These are phyloP conservation scores for Kwoniella sp. DNA, from an alignment of 768 basidiomycete genomes.

Conservation along the genomic window DNA sequence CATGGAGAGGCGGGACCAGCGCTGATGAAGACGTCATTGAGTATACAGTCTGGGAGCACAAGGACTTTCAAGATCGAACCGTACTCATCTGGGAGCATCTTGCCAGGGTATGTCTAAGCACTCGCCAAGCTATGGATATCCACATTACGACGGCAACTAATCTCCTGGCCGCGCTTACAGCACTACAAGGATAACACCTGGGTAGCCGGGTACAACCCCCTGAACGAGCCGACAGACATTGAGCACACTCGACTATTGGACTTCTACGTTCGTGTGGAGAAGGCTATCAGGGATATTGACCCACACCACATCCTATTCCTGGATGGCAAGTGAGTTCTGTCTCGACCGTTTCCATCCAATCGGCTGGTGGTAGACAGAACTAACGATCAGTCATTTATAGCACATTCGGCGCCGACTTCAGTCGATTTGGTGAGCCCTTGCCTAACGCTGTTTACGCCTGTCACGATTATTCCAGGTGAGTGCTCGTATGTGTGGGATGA, in stretches of 20 bases:
- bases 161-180: conserved; percentile 2
- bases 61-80: conserved; percentile 76
- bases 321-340: conserved; percentile 60
- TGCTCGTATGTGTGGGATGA: not conserved
- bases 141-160: not conserved
- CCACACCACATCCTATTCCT: conserved; percentile 72
- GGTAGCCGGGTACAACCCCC: conserved; percentile 81
- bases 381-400: not conserved
- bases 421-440: conserved; percentile 62
- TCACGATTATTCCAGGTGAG: conserved; percentile 66
- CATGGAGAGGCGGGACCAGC: too few species aligned
- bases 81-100: conserved; percentile 77
- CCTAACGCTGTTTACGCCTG: conserved; percentile 74
- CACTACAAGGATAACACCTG: conserved; percentile 75
- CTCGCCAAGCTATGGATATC: not conserved
- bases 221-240: conserved; percentile 79
- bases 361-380: too few species aligned
- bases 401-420: conserved; percentile 65
- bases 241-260: conserved; percentile 65
- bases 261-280: conserved; percentile 70
- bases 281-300: conserved; percentile 72
- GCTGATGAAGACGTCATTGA: not conserved
- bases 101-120: conserved; percentile 56
- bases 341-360: too few species aligned
- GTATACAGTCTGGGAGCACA: conserved; percentile 70